Evolutionary conservation across 257 asterid species (phyloP).

Genomic region (Coffea eugenioides): DNA sequence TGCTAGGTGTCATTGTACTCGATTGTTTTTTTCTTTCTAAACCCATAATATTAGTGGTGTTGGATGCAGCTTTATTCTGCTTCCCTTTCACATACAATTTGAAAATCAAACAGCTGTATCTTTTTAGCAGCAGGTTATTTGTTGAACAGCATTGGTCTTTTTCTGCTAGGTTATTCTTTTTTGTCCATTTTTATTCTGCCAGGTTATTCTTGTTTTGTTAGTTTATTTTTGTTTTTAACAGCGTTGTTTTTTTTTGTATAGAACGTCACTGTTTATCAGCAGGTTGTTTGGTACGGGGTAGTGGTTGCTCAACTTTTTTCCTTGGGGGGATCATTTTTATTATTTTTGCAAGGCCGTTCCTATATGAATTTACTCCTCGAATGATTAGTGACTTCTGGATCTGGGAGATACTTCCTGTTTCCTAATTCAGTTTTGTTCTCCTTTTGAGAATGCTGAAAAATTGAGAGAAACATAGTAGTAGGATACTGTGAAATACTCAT

Average conservation of each 20-base stretch:
- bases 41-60: neutral
- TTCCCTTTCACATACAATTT: neutral
- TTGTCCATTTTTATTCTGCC: too few species aligned
- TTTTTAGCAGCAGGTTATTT: too few species aligned
- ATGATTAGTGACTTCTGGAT: neutral
- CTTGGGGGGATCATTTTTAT: neutral
- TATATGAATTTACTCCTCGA: neutral
- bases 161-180: too few species aligned
- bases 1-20: neutral
- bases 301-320: neutral
- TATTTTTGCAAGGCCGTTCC: neutral
- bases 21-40: neutral
- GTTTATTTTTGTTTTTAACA: too few species aligned
- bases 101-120: neutral
- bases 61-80: neutral
- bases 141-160: too few species aligned
- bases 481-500: constrained; percentile 35
- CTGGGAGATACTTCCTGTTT: neutral
- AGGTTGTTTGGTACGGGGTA: neutral
- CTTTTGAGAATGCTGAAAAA: neutral
- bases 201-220: too few species aligned
- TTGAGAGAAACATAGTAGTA: neutral
- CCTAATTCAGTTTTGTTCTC: neutral
- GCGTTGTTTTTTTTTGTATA: too few species aligned
- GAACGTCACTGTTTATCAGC: neutral